Evolutionary conservation across 768 basidiomycete genomes (phyloP).

Genomic region (Leccinum olivaceopallidum): DNA sequence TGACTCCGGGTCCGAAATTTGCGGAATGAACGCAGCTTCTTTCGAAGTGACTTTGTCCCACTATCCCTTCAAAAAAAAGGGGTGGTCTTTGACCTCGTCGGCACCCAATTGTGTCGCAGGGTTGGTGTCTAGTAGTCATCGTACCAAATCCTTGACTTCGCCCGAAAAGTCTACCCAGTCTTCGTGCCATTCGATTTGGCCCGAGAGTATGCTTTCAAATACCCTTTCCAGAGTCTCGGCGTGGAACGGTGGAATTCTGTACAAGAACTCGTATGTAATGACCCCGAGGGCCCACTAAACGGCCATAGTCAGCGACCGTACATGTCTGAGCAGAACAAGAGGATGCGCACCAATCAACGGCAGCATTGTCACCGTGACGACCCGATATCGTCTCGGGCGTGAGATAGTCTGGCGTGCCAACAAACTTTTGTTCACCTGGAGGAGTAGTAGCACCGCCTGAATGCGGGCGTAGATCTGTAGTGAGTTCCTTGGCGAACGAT

Average conservation of each 20-base stretch:
- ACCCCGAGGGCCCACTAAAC: constrained; percentile 96
- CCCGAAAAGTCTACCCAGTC: constrained; percentile 87
- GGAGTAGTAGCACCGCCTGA: constrained; percentile 63
- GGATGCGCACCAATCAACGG: constrained; percentile 86
- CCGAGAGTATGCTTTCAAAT: constrained; percentile 96
- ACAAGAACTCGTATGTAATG: constrained; percentile 97
- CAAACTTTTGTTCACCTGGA: constrained; percentile 93
- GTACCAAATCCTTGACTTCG: constrained; percentile 90
- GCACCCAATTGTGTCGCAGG: constrained; percentile 79
- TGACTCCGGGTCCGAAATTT: constrained; percentile 93
- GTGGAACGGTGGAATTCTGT: constrained; percentile 96
- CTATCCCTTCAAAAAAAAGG: constrained; percentile 84
- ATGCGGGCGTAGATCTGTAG: constrained; percentile 80
- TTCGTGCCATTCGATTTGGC: constrained; percentile 94
- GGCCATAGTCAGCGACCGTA: constrained; percentile 14
- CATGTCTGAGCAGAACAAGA: constrained; percentile 12
- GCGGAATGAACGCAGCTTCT: constrained; percentile 94
- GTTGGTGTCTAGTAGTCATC: constrained; percentile 78
- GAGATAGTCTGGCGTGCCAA: constrained; percentile 97
- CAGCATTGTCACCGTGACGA: constrained; percentile 89
- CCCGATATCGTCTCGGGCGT: constrained; percentile 96
- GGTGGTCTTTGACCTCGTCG: constrained; percentile 89
- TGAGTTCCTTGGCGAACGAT: constrained; percentile 84
- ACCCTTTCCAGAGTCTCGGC: constrained; percentile 96
- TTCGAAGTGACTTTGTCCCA: constrained; percentile 90